A percentile compares a stretch with the other conserved stretches of the same genome.
These are phyloP conservation scores for Paramecium primaurelia DNA, from an alignment of 73 alveolate genomes.

Conservation along the genomic window DNA sequence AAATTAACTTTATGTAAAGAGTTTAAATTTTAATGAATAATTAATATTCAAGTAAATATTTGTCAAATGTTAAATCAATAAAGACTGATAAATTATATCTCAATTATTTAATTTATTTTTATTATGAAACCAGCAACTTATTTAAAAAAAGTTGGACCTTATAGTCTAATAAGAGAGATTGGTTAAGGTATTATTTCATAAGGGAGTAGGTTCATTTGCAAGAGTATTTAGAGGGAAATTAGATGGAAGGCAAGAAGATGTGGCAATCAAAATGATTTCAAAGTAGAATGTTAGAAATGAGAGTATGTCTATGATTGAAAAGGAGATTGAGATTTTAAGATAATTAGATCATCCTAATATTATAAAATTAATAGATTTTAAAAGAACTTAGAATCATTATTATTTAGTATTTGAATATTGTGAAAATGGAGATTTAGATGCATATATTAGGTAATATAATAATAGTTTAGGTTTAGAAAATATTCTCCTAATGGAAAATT, in stretches of 20 bases:
- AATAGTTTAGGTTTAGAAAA: not conserved
- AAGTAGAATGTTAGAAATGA: slow-evolving; percentile 38
- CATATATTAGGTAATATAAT: slow-evolving; percentile 28
- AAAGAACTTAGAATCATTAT: slow-evolving; percentile 49
- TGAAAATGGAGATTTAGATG: slow-evolving; percentile 56
- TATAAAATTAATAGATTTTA: slow-evolving; percentile 48
- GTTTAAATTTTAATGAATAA: too few species aligned
- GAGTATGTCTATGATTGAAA: not conserved
- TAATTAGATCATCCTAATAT: slow-evolving; percentile 54
- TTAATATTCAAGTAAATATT: too few species aligned
- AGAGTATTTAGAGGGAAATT: slow-evolving; percentile 43
- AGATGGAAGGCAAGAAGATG: slow-evolving; percentile 42
- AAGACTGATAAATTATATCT: not conserved
- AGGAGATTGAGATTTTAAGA: slow-evolving; percentile 49
- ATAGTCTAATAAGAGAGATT: slow-evolving; percentile 42
- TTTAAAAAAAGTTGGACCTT: slow-evolving; percentile 59
- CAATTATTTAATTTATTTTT: not conserved
- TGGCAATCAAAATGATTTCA: slow-evolving; percentile 61
- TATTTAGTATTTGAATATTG: slow-evolving; percentile 59
- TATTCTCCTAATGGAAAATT: slow-evolving; percentile 33
- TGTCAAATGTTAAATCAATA: too few species aligned
- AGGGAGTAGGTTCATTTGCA: slow-evolving; percentile 35
- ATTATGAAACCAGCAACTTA: slow-evolving; percentile 32
- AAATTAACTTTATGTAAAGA: too few species aligned
- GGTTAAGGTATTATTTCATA: slow-evolving; percentile 17